Evolutionary conservation across 179 eudicot species (phyloP), one percentile per base, ranked within the genome.

Genomic region (Camellia oleifera): DNA sequence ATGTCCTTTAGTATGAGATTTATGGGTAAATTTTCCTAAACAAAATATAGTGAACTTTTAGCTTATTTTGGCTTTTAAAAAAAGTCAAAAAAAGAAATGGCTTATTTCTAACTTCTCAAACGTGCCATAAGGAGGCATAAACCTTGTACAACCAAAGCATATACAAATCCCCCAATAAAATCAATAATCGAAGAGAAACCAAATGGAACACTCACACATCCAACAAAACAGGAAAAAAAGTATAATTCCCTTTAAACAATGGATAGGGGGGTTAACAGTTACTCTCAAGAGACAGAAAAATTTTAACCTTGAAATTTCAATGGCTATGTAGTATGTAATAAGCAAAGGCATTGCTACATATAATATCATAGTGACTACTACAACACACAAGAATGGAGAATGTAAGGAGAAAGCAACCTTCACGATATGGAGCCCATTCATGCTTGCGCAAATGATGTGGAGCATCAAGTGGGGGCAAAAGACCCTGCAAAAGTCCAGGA

Each of bases 391-490:
- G 45, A 73, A 63, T 56, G 13, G 42, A 56, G 45, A 68, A 15
- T 32, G 50, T 20, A 46, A 65, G 76, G 50, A 64, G 53, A 68
- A 56, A 68, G 71, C 53, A 95, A 69, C 99, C 99, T 88, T 96
- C 99, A 79, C 99, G 83, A 80, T 91, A 96, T 4, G 94, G 77
- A 86, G 84, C 96, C 99, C 99, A 96, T 92, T 96, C 99, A 79
- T 96, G 96, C 92, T 92, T 94, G 32, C 99, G 97, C 75, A 94
- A 87, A 84, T 96, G 99, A 86, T 94, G 99, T 60, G 99, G 99
- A 75, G 99, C 99, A 84, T 96, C 99, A 80, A 96, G 96, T 54
- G 99, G 99, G 20, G 99, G 98, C 81, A 96, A 86, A 83, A 91
- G 77, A 66, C 99, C 99, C 99, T 96, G 84, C 79, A 75, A 67